Percentiles rank a stretch among this genome's conserved stretches.
Evolutionary conservation across 345 rosid genomes (phyloP).

Genomic region (Murraya paniculata): DNA sequence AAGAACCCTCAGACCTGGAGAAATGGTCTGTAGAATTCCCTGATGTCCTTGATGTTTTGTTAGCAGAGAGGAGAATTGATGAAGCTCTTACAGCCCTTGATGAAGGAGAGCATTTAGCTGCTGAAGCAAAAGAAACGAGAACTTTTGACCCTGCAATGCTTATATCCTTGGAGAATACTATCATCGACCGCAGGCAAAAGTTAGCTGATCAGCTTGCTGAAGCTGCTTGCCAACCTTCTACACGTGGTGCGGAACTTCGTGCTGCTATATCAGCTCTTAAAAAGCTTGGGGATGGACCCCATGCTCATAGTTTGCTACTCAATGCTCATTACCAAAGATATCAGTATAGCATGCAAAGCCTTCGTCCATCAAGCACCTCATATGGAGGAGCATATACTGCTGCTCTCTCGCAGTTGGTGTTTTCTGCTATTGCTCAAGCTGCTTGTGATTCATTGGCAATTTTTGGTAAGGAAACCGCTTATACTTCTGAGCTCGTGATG

Average conservation of each 20-base stretch:
- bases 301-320: slow-evolving; percentile 91
- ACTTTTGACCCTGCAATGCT: slow-evolving; percentile 48
- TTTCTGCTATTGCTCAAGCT: slow-evolving; percentile 96
- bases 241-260: slow-evolving; percentile 91
- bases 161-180: slow-evolving; percentile 50
- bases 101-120: slow-evolving; percentile 67
- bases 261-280: slow-evolving; percentile 91
- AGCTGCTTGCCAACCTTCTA: slow-evolving; percentile 96
- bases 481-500: slow-evolving; percentile 93
- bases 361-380: slow-evolving; percentile 94
- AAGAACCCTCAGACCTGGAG: slow-evolving; percentile 73
- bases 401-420: slow-evolving; percentile 93
- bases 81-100: slow-evolving; percentile 90
- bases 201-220: slow-evolving; percentile 95
- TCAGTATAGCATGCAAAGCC: slow-evolving; percentile 90
- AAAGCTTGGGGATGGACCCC: slow-evolving; percentile 94
- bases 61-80: slow-evolving; percentile 96
- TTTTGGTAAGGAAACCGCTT: slow-evolving; percentile 85
- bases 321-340: slow-evolving; percentile 86
- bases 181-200: slow-evolving; percentile 72
- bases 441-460: slow-evolving; percentile 81
- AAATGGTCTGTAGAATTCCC: slow-evolving; percentile 88
- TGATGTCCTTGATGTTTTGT: slow-evolving; percentile 82
- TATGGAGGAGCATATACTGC: slow-evolving; percentile 99
- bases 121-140: slow-evolving; percentile 62